Base-by-base conservation (phyloP, 495 filamentous ascomycete species). In the Daldinia concentrica region DNA sequence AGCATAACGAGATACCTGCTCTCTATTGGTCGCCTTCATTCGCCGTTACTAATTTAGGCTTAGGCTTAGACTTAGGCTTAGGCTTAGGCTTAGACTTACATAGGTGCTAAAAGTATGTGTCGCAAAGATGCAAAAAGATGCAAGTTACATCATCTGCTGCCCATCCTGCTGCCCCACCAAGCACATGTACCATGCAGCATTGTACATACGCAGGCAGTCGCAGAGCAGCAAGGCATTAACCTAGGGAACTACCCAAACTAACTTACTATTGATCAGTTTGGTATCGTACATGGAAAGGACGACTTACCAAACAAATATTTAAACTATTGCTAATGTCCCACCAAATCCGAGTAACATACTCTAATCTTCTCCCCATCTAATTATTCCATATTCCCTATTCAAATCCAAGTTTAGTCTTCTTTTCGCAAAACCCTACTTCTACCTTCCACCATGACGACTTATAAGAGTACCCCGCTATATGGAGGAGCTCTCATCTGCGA, bases 401-500 rank as follows among this genome's bases (percentile, higher is more conserved):
- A 14, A 36, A 36, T 36, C 34, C 34, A 36, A 36, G 3, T 4
- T 36, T 11, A 36, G 14, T 36, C 34, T 36, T 36, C 12, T 11
- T 36, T 36, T 36, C 34, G 34, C 34, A 36, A 36, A 11, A 36
- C 34, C 34, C 12, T 36, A 36, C 34, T 14, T 36, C 3, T 5
- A 36, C 11, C 12, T 14, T 14, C 0, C 11, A 36, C 34, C 0
- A 82, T 82, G 81, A 62, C 81, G 17, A 70, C 62, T 22, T 91
- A 87, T 82, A 83, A 82, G 55, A 79, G 77, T 69, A 87, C 86
- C 73, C 83, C 84, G 50, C 89, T 97, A 72, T 97, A 90, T 79
- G 94, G 93, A 78, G 92, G 92, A 63, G 92, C 94, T 60, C 89
- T 97, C 69, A 84, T 86, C 61, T 89, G 86, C 64, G 85, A 90